These are phyloP conservation scores for Saksenaea vasiformis DNA, from an alignment of 371 early-diverging fungal species.

Conservation along the genomic window DNA sequence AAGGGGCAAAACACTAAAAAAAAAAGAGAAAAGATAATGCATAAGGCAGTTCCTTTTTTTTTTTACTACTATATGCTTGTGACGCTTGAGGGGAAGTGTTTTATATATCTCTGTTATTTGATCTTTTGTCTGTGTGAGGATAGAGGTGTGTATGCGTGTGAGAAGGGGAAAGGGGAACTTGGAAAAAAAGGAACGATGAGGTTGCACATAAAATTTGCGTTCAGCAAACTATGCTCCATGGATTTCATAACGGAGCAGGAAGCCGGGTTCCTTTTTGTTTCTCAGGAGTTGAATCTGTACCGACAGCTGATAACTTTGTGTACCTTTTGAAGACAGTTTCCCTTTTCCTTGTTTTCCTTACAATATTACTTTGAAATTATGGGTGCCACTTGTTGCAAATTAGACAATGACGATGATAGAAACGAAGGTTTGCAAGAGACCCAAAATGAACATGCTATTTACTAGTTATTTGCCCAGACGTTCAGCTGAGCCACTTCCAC, in stretches of 20 bases:
- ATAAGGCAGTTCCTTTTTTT: background rate
- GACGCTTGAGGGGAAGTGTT: background rate
- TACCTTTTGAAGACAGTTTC: background rate
- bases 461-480: slow-evolving; percentile 5
- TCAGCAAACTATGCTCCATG: background rate
- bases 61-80: background rate
- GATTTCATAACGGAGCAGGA: background rate
- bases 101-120: background rate
- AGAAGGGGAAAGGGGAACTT: background rate
- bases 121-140: too few relatives aligned
- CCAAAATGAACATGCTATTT: background rate
- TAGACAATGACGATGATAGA: slow-evolving; percentile 51
- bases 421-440: slow-evolving; percentile 39
- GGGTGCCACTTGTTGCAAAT: slow-evolving; percentile 59
- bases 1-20: too few relatives aligned
- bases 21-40: background rate
- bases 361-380: slow-evolving; percentile 21
- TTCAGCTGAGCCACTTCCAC: slow-evolving; percentile 67
- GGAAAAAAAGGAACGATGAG: background rate
- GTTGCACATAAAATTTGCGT: slow-evolving; percentile 1
- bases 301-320: background rate
- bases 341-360: background rate
- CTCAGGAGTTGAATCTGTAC: background rate
- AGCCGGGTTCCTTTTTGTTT: slow-evolving; percentile 3
- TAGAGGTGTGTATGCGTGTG: background rate